Base-by-base conservation (phyloP, 2,329 filamentous ascomycete species). In the Hypomyces rosellus region DNA sequence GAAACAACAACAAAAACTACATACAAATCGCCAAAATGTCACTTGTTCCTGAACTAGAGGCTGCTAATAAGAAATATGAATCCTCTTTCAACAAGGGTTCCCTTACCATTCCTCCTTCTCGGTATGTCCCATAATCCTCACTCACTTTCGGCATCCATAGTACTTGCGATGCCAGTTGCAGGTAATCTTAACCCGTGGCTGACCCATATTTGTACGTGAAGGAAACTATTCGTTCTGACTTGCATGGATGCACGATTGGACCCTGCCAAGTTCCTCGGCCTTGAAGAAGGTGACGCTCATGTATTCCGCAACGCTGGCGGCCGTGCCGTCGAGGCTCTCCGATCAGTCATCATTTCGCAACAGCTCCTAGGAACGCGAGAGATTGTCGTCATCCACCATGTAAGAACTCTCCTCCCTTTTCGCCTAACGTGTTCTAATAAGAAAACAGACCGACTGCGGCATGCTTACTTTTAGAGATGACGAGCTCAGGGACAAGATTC, bases 191-290 rank as follows among this genome's bases (percentile, higher is more conserved):
- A 52, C 1, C 22, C 8, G 20, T 30, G 4, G 25, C 25, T 30
- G 8, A 30, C 9, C 6, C 6, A 30, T 30, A 30, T 30, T 30
- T 30, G 2, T 30, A 30, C 9, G 5, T 15, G 14, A 43, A 30
- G 39, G 16, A 34, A n/a, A 11, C 2, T 69, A 6, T 57, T 60
- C 5, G 57, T 66, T 25, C 76, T 92, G 41, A 88, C 86, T 0
- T 93, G 88, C 68, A 93, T 93, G 87, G 88, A 93, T 61, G 85
- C 88, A 5, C 81, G 88, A 46, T 72, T 84, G 58, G 77, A 92
- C 59, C 82, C 88, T 0, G 76, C 81, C 3, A 71, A 77, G 12
- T 85, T 85, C 1, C 85, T 89, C 48, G 85, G 84, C 8, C 84
- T 91, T 51, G 70, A 76, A 16, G 77, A 88, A 15, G 88, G 88